These are phyloP conservation scores for Skeletonema grethae DNA, from an alignment of 108 stramenopile genomes.

Conservation along the genomic window DNA sequence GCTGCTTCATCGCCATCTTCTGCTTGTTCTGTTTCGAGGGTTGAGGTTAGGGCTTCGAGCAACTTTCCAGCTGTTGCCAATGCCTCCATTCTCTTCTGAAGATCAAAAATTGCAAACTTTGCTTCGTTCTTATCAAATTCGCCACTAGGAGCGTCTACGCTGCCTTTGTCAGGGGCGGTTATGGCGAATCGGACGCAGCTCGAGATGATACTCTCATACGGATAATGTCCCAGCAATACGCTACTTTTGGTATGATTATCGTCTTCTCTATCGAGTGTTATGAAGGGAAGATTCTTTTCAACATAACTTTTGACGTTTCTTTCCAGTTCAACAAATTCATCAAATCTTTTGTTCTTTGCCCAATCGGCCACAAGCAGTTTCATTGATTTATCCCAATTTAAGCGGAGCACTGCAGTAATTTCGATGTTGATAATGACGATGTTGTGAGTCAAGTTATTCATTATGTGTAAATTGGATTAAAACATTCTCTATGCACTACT, in stretches of 20 bases:
- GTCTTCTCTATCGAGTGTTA: constrained; percentile 2
- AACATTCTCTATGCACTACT: too few relatives aligned
- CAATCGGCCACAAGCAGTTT: constrained; percentile 6
- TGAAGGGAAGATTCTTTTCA: constrained; percentile 18
- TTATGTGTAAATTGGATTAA: too few relatives aligned
- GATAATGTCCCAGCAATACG: constrained; percentile 7
- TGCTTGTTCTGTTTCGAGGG: constrained; percentile 8
- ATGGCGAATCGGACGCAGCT: constrained; percentile 1
- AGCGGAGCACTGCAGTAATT: background rate
- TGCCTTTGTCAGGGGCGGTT: background rate
- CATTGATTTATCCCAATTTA: constrained; percentile 17
- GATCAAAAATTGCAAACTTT: background rate
- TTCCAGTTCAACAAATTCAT: constrained; percentile 16
- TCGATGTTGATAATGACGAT: too few relatives aligned
- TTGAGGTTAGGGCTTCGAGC: constrained; percentile 10
- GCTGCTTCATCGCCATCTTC: background rate
- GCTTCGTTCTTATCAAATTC: background rate
- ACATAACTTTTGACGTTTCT: constrained; percentile 12
- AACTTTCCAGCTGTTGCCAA: constrained; percentile 7
- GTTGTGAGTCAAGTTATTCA: too few relatives aligned
- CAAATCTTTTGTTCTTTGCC: constrained; percentile 14
- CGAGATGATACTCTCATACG: constrained; percentile 9
- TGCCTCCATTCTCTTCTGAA: constrained; percentile 3
- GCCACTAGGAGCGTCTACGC: background rate
- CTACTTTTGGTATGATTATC: background rate